Evolutionary conservation across 345 rosid genomes (phyloP), one percentile per base, ranked within the genome.

Genomic region (Populus ilicifolia): DNA sequence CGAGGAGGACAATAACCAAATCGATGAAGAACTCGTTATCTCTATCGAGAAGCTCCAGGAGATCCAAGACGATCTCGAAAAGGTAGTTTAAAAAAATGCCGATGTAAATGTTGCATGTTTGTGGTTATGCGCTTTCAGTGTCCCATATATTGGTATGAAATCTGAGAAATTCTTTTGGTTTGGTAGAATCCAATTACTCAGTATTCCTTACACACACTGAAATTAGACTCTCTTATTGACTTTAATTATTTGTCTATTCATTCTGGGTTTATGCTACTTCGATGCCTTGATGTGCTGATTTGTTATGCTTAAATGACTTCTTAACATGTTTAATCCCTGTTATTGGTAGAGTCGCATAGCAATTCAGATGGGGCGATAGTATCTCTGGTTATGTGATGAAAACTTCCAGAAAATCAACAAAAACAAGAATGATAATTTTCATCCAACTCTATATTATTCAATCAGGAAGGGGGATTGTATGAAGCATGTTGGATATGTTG

Each of bases 41-140:
- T 91, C 95, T 66, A 94, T 94, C 74, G 99, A 96, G 86, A 94
- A 91, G 86, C 93, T 96, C 59, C 99, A 96, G 80, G 97, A 92
- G 91, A 86, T 93, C 72, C 99, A 96, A 77, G 99, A 96, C 43
- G 95, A 96, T 83, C 98, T 96, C 46, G 98, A 94, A 77, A 96
- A 90, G 98, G 99, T 86, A n/a, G 14, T n/a, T 13, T n/a, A 46
- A 41, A 41, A 41, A 41, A 46, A 46, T 46, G 50, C 50, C 11
- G 50, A 46, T 46, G 11, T 3, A 38, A 33, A 38, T 35, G 5
- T 8, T 67, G 44, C 44, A 36, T 67, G 25, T 67, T 67, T 30
- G 36, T n/a, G 25, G 23, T 11, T 56, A 56, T 56, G 63, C 13
- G 27, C 63, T 56, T n/a, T 56, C 63, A 56, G 23, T 56, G 63